These are phyloP conservation scores for Amanita muscaria DNA, from an alignment of 768 basidiomycete species.

Conservation along the genomic window DNA sequence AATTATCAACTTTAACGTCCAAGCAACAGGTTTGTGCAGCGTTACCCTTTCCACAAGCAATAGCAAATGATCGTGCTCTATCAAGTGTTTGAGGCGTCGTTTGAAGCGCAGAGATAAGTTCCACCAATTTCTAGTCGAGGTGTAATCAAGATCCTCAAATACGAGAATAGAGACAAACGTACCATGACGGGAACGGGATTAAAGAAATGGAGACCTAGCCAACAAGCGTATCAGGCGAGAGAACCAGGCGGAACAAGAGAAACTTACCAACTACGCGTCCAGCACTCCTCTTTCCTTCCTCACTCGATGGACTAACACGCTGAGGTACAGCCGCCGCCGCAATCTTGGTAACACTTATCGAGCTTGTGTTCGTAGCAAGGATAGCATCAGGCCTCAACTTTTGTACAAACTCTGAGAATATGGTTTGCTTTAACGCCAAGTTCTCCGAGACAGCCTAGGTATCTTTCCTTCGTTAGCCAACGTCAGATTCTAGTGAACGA, in stretches of 20 bases:
- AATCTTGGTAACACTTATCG: constrained; percentile 91
- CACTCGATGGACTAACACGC: constrained; percentile 48
- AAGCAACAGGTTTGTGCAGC: too few species aligned
- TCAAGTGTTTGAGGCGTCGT: constrained; percentile 71
- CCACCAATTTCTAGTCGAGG: constrained; percentile 71
- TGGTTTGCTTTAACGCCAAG: constrained; percentile 62
- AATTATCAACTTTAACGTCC: too few species aligned
- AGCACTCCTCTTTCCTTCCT: constrained; percentile 53
- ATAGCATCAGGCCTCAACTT: constrained; percentile 68
- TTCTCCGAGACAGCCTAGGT: constrained; percentile 80
- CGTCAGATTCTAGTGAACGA: background rate
- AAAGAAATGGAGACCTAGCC: constrained; percentile 84
- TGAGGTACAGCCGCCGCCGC: constrained; percentile 67
- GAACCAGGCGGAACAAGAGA: background rate
- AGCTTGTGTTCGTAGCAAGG: constrained; percentile 88
- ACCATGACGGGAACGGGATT: constrained; percentile 98
- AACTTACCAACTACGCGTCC: constrained; percentile 72
- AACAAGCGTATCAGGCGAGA: background rate
- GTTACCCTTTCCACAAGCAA: constrained; percentile 83
- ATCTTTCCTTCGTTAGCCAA: background rate
- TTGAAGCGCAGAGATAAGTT: constrained; percentile 89
- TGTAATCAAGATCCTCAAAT: background rate
- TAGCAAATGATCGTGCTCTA: constrained; percentile 71
- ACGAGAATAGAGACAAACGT: constrained; percentile 14
- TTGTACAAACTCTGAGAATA: constrained; percentile 65